phyloP scores from a whole-genome alignment of 768 basidiomycete genomes.

The Austroboletus eburneus region DNA sequence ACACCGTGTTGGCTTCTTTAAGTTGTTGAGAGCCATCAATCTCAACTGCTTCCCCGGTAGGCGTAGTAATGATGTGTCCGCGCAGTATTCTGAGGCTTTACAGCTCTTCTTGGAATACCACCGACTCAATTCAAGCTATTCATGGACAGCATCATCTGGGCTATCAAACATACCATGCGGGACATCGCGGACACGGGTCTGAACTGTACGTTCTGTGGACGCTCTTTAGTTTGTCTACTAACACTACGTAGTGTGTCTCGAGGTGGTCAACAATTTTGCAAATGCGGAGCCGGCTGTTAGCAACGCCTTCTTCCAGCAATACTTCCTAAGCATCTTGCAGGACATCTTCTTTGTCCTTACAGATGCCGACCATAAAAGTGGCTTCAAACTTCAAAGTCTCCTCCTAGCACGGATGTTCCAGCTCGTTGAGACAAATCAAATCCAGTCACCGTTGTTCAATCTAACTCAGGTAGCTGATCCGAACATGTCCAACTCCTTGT shows the following conservation, averaged over 20 bases:
- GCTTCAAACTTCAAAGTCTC: slow-evolving; percentile 92
- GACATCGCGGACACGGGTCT: slow-evolving; percentile 93
- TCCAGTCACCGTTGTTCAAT: slow-evolving; percentile 83
- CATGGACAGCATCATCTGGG: slow-evolving; percentile 99
- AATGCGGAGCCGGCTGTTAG: slow-evolving; percentile 71
- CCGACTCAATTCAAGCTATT: slow-evolving; percentile 93
- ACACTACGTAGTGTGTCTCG: slow-evolving; percentile 66
- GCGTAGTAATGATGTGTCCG: slow-evolving; percentile 14
- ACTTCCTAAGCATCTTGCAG: slow-evolving; percentile 88
- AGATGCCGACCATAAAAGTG: slow-evolving; percentile 98
- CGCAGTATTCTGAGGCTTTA: neutral
- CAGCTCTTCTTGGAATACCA: slow-evolving; percentile 79
- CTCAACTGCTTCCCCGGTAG: slow-evolving; percentile 91
- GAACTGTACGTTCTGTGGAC: slow-evolving; percentile 53
- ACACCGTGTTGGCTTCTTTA: slow-evolving; percentile 96
- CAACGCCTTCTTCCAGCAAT: slow-evolving; percentile 95
- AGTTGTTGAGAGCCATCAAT: slow-evolving; percentile 89
- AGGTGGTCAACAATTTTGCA: slow-evolving; percentile 95
- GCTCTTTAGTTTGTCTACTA: slow-evolving; percentile 3
- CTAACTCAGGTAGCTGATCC: slow-evolving; percentile 66
- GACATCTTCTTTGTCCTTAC: slow-evolving; percentile 98
- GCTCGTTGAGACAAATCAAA: slow-evolving; percentile 76
- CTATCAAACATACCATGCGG: slow-evolving; percentile 99
- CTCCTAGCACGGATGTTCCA: slow-evolving; percentile 94
- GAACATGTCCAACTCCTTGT: slow-evolving; percentile 69